These are phyloP conservation scores for Ophiostoma piceae DNA, from an alignment of 2,329 filamentous ascomycete species.

Conservation along the genomic window DNA sequence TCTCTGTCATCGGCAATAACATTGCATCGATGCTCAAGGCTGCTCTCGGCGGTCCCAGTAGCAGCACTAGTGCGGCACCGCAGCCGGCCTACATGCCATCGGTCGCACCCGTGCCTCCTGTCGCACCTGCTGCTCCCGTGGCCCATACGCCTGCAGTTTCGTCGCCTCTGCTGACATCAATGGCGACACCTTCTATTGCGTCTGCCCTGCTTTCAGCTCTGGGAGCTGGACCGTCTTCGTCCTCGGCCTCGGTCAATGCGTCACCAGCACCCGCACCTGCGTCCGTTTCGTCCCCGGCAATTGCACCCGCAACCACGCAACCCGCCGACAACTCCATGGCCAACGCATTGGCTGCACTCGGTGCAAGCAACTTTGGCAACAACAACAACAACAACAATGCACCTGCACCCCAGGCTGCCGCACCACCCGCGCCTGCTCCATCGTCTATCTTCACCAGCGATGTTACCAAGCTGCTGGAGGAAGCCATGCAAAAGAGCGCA, in stretches of 20 bases:
- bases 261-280: neutral
- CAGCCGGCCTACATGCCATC: neutral
- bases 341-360: neutral
- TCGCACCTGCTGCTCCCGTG: neutral
- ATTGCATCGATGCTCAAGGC: slow-evolving; percentile 25
- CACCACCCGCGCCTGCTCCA: neutral
- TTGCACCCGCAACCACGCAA: neutral
- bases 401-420: neutral
- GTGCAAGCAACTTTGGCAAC: neutral
- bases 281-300: neutral
- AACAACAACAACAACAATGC: neutral
- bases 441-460: slow-evolving; percentile 18
- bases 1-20: slow-evolving; percentile 16
- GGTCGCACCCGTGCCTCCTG: neutral
- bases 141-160: neutral
- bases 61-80: neutral
- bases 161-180: neutral
- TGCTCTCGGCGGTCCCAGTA: slow-evolving; percentile 6
- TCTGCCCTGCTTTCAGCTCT: slow-evolving; percentile 7
- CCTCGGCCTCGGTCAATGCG: neutral
- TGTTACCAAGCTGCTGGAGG: slow-evolving; percentile 28
- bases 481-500: slow-evolving; percentile 27
- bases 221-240: neutral
- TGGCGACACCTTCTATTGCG: neutral
- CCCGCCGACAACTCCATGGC: neutral